A percentile compares a stretch with the other conserved stretches of the same genome.
phyloP scores from a whole-genome alignment of 768 basidiomycete species.

The Xerocomus potaroensis region DNA sequence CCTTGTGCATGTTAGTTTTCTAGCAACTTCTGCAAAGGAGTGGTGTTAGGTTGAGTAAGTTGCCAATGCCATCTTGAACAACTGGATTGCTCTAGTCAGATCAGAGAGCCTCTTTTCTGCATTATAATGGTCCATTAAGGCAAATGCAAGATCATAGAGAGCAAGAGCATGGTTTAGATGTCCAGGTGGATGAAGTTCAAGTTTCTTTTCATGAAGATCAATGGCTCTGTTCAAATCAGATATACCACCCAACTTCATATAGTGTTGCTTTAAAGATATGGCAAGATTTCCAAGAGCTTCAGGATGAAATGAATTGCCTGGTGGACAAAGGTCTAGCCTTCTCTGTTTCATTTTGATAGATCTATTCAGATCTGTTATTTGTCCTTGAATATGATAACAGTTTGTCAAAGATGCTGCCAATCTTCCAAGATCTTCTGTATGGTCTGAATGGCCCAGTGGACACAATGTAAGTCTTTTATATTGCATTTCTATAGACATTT shows the following conservation, averaged over 20 bases:
- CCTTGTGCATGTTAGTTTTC: no score
- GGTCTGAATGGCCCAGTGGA: not conserved
- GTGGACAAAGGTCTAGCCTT: not conserved
- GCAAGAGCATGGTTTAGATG: not conserved
- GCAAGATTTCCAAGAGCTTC: not conserved
- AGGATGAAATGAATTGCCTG: not conserved
- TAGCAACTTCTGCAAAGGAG: not conserved
- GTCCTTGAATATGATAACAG: not conserved
- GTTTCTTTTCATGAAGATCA: not conserved
- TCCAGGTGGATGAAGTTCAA: not conserved
- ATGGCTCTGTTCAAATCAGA: not conserved
- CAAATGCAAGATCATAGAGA: not conserved
- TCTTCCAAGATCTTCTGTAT: not conserved
- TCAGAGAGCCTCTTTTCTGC: not conserved
- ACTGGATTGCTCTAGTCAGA: not conserved
- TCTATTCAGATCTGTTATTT: not conserved
- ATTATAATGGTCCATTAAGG: not conserved
- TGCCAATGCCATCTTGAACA: not conserved
- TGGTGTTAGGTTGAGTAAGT: not conserved
- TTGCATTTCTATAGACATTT: not conserved
- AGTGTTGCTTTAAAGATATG: not conserved
- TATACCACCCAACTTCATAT: not conserved
- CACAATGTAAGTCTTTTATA: not conserved
- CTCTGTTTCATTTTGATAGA: not conserved
- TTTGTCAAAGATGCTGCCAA: not conserved